Base-by-base conservation (phyloP, 1,284 basidiomycete species). In the Schizopora paradoxa region DNA sequence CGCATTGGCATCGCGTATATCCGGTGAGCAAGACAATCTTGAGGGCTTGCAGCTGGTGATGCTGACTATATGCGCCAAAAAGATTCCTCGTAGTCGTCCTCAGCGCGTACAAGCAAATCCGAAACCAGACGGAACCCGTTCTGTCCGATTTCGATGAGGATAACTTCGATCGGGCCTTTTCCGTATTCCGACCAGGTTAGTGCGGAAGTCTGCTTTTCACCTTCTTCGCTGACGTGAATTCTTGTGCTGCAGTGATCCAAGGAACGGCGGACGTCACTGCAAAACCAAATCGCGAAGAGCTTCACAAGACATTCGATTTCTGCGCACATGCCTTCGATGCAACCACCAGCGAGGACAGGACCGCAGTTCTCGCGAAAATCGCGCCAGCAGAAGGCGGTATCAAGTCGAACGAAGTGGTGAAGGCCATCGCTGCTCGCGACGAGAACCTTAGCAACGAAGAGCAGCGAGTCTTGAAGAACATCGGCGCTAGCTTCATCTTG, bases 61-160 rank as follows among this genome's bases (percentile, higher is more conserved):
- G n/a, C 13, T n/a, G 32, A 16, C 5, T 6, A 34, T 7, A 35
- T 21, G 26, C 6, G 13, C 18, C 19, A n/a, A 13, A 16, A n/a
- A 18, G 42, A 25, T 84, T 84, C 56, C 72, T 81, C 52, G 67
- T 84, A 13, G 80, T 84, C 13, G 79, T 82, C 2, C 58, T 82
- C 46, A 76, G 79, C 41, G 76, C 77, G 42, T 82, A 82, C 58
- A 70, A 77, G 55, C 79, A 84, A 52, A 78, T 82, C 43, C 67
- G 69, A 8, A 61, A 71, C 6, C 79, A 80, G 49, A 67, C 64
- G 14, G 61, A 60, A 10, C 67, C 73, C 48, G 63, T 79, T n/a
- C 63, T 82, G 23, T 64, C 64, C 7, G 76, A 80, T 34, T 53
- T 78, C 25, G 65, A 73, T 19, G 77, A 82, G 56, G 74, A 79